Evolutionary conservation across 805 yeast species (phyloP), one percentile per base, ranked within the genome.

Genomic region (Clavispora phyllophila): DNA sequence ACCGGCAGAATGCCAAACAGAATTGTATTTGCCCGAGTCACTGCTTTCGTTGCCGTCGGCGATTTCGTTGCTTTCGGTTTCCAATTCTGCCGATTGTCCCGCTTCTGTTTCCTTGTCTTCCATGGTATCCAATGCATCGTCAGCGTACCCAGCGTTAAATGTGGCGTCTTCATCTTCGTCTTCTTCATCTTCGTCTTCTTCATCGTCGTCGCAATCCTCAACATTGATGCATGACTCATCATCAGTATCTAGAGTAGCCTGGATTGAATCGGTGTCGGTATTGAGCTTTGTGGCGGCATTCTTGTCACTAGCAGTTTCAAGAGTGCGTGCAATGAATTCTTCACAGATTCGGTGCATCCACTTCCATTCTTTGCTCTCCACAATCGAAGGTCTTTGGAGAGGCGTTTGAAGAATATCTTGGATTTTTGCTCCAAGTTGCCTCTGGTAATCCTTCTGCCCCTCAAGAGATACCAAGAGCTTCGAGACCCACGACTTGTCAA

Each of bases 131-230:
- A 40, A 47, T 13, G 49, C 61, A 15, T 56, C 65, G 14, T 57
- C 45, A 38, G 59, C 65, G 32, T 61, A 58, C 28, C 47, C 56
- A 27, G 48, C 50, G 13, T 39, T 25, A 13, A 19, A 35, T 12
- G 35, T 43, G n/a, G 32, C 55, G 6, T 50, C 55, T n/a, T 45
- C 44, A 12, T 50, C 43, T 23, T 50, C 53, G 10, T 44, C 45
- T 7, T 42, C 51, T 13, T 53, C 60, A 14, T 59, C 65, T 18
- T 58, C 47, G 40, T 58, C 64, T 37, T 62, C 58, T n/a, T 51
- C 54, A 24, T 49, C 47, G 13, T 45, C 54, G 14, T 46, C 54
- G 13, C 44, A 47, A 40, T n/a, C 38, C 22, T 25, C 44, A 23
- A 15, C 31, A n/a, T 27, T 27, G 9, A 27, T 27, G 12, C 33